These are phyloP conservation scores for Vigna unguiculata DNA, from an alignment of 306 rosid species.

Conservation along the genomic window DNA sequence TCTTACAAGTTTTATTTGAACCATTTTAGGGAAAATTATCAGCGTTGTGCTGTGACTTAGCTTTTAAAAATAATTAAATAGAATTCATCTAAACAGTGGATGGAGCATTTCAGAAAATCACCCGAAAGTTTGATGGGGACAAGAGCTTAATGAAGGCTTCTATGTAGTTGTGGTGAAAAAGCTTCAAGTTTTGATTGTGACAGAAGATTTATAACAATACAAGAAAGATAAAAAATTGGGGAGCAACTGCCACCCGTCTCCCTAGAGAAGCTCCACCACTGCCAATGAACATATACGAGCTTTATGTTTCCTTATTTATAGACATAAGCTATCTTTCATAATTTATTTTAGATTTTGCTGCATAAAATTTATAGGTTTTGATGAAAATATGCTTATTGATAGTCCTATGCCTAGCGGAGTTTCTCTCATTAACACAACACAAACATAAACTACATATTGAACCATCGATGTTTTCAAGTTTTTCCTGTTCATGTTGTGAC, in stretches of 20 bases:
- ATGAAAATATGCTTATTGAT: constrained; percentile 49
- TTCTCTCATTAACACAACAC: constrained; percentile 43
- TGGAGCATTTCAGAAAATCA: background rate
- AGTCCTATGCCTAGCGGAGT: constrained; percentile 55
- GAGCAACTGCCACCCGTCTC: no score
- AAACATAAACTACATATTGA: constrained; percentile 38
- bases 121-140: background rate
- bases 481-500: constrained; percentile 30
- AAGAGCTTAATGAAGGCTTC: background rate
- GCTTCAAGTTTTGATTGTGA: background rate
- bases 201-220: background rate
- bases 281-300: background rate
- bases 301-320: background rate
- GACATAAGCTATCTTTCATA: background rate
- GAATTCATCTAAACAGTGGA: background rate
- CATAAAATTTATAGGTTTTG: constrained; percentile 15
- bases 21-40: constrained; percentile 35
- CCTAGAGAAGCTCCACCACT: background rate
- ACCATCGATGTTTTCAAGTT: constrained; percentile 48
- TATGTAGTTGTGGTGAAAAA: background rate
- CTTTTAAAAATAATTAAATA: background rate
- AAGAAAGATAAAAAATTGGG: no score
- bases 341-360: constrained; percentile 13
- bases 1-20: constrained; percentile 43
- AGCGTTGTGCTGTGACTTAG: constrained; percentile 32